These are phyloP conservation scores for Vitis hybrid DNA, from an alignment of 177 flowering plant genomes.

Conservation along the genomic window DNA sequence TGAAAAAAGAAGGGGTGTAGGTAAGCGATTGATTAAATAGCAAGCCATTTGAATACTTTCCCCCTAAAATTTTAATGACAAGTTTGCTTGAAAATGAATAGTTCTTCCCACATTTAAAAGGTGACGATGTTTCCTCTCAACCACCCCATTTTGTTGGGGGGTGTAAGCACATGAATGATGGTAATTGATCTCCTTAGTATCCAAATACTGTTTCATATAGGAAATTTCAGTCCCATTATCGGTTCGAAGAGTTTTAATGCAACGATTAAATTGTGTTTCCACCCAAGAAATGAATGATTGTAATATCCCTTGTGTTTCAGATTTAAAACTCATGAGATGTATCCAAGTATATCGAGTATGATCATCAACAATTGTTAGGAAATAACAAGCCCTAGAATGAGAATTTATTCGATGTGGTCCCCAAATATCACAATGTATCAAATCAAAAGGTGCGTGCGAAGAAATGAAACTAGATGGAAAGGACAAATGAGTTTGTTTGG, in stretches of 20 bases:
- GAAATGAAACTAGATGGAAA: conserved; percentile 8
- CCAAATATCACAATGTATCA: background rate
- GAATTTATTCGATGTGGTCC: background rate
- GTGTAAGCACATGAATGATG: too few relatives aligned
- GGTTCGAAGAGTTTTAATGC: too few relatives aligned
- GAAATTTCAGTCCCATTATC: too few relatives aligned
- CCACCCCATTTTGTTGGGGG: too few relatives aligned
- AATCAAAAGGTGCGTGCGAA: conserved; percentile 5
- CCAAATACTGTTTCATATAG: too few relatives aligned
- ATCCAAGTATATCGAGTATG: conserved; percentile 16
- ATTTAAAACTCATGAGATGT: conserved; percentile 3
- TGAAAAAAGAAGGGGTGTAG: too few relatives aligned
- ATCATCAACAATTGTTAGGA: conserved; percentile 29
- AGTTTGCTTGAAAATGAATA: conserved; percentile 2
- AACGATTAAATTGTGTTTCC: too few relatives aligned
- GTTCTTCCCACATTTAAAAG: too few relatives aligned
- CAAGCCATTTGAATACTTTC: background rate
- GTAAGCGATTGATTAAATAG: background rate
- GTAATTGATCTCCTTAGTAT: too few relatives aligned
- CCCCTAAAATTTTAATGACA: background rate
- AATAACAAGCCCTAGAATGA: conserved; percentile 9
- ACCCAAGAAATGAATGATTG: too few relatives aligned
- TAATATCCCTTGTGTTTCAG: too few relatives aligned
- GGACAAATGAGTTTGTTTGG: conserved; percentile 11
- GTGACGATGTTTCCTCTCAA: too few relatives aligned